Base-by-base conservation (phyloP, 495 filamentous ascomycete species). In the Daldinia vernicosa region DNA sequence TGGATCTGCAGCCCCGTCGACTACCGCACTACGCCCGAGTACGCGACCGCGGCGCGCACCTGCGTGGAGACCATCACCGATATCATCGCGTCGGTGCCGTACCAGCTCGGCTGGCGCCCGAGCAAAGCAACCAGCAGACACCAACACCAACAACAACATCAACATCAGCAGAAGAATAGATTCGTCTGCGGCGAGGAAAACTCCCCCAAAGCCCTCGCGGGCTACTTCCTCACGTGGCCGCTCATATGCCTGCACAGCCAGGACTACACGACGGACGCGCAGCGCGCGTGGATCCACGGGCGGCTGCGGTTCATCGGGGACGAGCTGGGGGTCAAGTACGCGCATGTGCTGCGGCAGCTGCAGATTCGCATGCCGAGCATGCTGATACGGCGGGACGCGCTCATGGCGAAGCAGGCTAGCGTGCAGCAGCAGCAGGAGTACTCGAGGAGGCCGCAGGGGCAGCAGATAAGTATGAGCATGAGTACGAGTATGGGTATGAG, bases 21-120 rank as follows among this genome's bases (percentile, higher is more conserved):
- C 68, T 86, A 86, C 57, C 74, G 84, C 28, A 85, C 83, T 0
- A 87, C 85, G 24, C 80, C 82, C 26, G 83, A 86, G 78, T 87
- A 87, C 54, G 83, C 83, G 24, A 74, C 77, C 0, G 80, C 81
- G 4, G 71, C 77, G 3, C 60, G 80, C 45, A 72, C 77, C 14
- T 82, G 79, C 54, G 76, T 67, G 14, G 81, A 84, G 14, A 79
- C 76, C 24, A 83, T 87, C 57, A 74, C 79, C 0, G 85, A 86
- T 60, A 78, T 88, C 14, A 70, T 87, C 54, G 84, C 85, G 6
- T 80, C 77, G 12, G 80, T 86, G 60, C 85, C 85, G 32, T 88
- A 82, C 62, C 80, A 84, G 67, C 77, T 88, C 1, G 84, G 85
- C 22, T 85, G 84, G 83, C 79, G 81, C 40, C 70, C 66, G 8